A percentile compares a stretch with the other conserved stretches of the same genome.
These are phyloP conservation scores for Penicillium vulpinum DNA, from an alignment of 2,329 filamentous ascomycete genomes.

Conservation along the genomic window DNA sequence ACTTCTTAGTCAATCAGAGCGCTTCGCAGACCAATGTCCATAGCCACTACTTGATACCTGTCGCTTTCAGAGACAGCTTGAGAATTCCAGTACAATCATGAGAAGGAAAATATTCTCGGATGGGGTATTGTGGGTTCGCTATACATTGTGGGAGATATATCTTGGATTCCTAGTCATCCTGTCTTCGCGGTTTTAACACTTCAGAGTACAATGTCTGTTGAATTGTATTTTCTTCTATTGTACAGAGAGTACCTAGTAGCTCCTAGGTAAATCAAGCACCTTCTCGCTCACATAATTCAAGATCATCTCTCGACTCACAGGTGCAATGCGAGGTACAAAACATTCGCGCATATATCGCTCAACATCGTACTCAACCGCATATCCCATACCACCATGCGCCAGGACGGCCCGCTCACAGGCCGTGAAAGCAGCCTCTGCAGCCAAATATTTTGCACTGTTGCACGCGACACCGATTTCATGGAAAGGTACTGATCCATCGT, in stretches of 20 bases:
- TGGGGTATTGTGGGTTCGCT: no score
- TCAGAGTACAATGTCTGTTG: background rate
- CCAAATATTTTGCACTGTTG: slow-evolving; percentile 69
- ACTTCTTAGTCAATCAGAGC: no score
- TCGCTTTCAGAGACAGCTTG: no score
- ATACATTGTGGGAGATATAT: no score
- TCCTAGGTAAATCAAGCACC: slow-evolving; percentile 44
- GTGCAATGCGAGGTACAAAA: slow-evolving; percentile 60
- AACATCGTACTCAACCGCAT: slow-evolving; percentile 63
- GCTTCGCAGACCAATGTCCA: no score
- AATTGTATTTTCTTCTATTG: background rate
- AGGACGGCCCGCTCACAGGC: slow-evolving; percentile 60
- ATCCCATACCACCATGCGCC: slow-evolving; percentile 63
- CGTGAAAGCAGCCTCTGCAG: slow-evolving; percentile 61
- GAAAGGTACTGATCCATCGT: slow-evolving; percentile 54
- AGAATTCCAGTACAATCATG: no score
- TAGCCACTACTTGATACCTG: no score
- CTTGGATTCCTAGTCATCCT: no score
- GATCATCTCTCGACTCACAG: slow-evolving; percentile 56
- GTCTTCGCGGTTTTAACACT: background rate
- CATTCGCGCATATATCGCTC: slow-evolving; percentile 61
- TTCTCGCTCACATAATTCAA: slow-evolving; percentile 49
- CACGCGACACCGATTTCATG: slow-evolving; percentile 64
- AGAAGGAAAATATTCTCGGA: no score
- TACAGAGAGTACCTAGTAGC: slow-evolving; percentile 35